These are phyloP conservation scores for Scopulariopsis brevicaulis DNA, from an alignment of 2,329 filamentous ascomycete genomes.

Conservation along the genomic window DNA sequence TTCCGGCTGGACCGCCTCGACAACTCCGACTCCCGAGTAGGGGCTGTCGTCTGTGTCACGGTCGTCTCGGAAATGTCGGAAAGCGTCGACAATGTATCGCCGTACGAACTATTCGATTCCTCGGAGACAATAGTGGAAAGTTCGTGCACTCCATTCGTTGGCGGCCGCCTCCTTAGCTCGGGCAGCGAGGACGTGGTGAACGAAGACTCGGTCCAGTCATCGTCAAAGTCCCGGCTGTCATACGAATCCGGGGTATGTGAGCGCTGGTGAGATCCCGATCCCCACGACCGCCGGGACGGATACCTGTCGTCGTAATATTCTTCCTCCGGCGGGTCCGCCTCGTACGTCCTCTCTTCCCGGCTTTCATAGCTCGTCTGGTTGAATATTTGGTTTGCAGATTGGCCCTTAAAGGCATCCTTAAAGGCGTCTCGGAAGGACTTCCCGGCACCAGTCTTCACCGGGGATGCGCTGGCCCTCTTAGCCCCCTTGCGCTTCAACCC, in stretches of 20 bases:
- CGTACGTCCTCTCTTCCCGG: slow-evolving; percentile 26
- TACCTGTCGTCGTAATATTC: slow-evolving; percentile 12
- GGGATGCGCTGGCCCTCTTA: slow-evolving; percentile 36
- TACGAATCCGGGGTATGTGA: slow-evolving; percentile 6
- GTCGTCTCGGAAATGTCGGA: slow-evolving; percentile 39
- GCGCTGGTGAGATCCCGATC: slow-evolving; percentile 4
- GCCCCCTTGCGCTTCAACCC: slow-evolving; percentile 45
- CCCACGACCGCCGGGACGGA: neutral
- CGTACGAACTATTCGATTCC: slow-evolving; percentile 27
- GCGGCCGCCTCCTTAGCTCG: slow-evolving; percentile 26
- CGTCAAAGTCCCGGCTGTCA: slow-evolving; percentile 7
- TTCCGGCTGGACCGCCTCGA: slow-evolving; percentile 24
- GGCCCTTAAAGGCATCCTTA: slow-evolving; percentile 51
- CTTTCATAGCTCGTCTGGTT: slow-evolving; percentile 36
- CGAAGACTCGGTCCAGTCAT: slow-evolving; percentile 8
- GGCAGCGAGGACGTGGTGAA: neutral
- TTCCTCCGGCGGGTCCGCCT: slow-evolving; percentile 10
- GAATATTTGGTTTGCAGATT: slow-evolving; percentile 37
- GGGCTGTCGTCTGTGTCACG: slow-evolving; percentile 37
- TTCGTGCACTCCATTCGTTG: slow-evolving; percentile 42
- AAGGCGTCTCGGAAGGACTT: slow-evolving; percentile 45
- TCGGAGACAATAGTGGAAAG: slow-evolving; percentile 47
- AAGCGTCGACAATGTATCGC: slow-evolving; percentile 36
- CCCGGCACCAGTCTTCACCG: slow-evolving; percentile 33
- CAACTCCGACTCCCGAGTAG: slow-evolving; percentile 33